Evolutionary conservation across 1,284 basidiomycete genomes (phyloP), one percentile per base, ranked within the genome.

Genomic region (Cystobasidium sp.): DNA sequence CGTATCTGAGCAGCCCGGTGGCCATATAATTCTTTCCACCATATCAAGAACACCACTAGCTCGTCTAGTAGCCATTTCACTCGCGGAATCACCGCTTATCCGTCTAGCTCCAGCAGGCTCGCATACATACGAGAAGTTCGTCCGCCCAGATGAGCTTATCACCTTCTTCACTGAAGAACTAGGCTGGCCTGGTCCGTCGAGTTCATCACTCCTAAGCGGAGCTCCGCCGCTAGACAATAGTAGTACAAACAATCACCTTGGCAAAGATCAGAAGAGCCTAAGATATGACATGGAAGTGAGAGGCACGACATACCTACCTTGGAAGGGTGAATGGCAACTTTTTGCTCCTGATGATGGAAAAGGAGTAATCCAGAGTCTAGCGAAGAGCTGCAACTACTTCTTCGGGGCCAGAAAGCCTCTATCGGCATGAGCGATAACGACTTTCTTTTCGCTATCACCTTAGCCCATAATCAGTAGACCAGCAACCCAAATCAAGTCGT

Each of bases 1-100:
- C 16, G 20, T 16, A 1, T 3, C 14, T 20, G 5, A 4, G 47
- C 80, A 94, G 91, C 96, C 97, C 3, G 95, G 94, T 9, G 97
- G 97, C 0, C 93, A 97, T 80, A 86, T 99, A 10, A 91, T 98
- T 84, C 85, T 99, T 55, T 97, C 94, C 3, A 99, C 97, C n/a
- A 93, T 99, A 79, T 90, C 94, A 0, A 90, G 97, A 59, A 98
- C 95, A 14, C 91, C 93, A 0, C 87, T 99, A 53, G 87, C 95
- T 6, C 93, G 93, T 82, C 85, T 94, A 76, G 85, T 98, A 39
- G 95, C 94, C 12, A 95, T 99, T 80, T 86, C 95, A 74, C 84
- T 94, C 62, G 96, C 95, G 4, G 96, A 99, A 83, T 85, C 92
- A 62, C 81, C 94, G 66, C 85, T 97, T 16, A 74, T 83, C 9